Conservation (phyloP, 495 filamentous ascomycete genomes). For the Penicillium bialowiezense region DNA sequence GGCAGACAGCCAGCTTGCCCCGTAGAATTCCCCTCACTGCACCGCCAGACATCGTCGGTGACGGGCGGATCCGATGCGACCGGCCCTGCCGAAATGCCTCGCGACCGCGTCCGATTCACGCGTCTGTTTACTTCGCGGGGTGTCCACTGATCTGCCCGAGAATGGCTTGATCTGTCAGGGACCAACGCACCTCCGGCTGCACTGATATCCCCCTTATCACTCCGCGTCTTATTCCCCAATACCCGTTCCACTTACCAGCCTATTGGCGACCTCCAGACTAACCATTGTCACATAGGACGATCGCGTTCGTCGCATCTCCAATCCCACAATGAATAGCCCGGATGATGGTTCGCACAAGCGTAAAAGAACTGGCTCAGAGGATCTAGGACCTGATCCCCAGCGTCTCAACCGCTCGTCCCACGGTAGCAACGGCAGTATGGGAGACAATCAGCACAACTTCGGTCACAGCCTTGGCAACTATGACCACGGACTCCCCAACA, state of each 20-base stretch:
- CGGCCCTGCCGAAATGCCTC: not conserved
- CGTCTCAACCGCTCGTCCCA: conserved; percentile 44
- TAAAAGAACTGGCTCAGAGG: conserved; percentile 45
- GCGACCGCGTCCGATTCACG: conserved; percentile 13
- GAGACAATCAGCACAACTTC: conserved; percentile 40
- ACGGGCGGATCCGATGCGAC: not conserved
- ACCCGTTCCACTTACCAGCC: conserved; percentile 6
- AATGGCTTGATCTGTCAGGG: conserved; percentile 7
- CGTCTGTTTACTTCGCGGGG: conserved; percentile 21
- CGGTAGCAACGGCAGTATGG: conserved; percentile 46
- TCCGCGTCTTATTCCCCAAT: not conserved
- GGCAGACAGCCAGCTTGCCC: not conserved
- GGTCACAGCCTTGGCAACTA: conserved; percentile 39
- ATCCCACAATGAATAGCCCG: conserved; percentile 39
- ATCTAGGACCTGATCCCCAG: conserved; percentile 40
- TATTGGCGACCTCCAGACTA: conserved; percentile 17
- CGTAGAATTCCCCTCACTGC: not conserved
- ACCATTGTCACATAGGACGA: conserved; percentile 11
- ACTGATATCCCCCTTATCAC: conserved; percentile 3
- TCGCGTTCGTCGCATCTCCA: conserved; percentile 31
- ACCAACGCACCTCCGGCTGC: conserved; percentile 1
- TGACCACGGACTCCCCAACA: conserved; percentile 38
- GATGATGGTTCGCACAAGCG: conserved; percentile 42
- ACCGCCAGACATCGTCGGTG: not conserved
- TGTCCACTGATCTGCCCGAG: conserved; percentile 13